These are phyloP conservation scores for Kodamaea derodonti DNA, from an alignment of 1,139 yeast genomes.

Conservation along the genomic window DNA sequence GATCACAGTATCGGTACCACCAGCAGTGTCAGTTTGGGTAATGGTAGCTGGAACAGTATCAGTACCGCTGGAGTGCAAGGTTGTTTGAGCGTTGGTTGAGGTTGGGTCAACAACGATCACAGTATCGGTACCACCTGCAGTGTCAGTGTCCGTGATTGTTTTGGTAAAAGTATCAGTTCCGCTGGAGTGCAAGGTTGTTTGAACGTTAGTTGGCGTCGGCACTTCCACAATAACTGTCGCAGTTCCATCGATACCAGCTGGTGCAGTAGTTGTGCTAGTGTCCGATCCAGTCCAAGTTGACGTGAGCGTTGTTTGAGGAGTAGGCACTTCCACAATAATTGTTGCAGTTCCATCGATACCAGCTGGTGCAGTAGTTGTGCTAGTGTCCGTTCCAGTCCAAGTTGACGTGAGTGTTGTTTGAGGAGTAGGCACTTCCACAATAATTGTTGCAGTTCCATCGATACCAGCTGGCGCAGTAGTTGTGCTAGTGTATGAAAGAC, in stretches of 20 bases:
- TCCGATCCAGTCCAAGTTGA: slow-evolving; percentile 9
- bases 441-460: slow-evolving; percentile 13
- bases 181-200: neutral
- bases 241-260: slow-evolving; percentile 7
- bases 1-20: neutral
- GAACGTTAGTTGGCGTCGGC: slow-evolving; percentile 12
- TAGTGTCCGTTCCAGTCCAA: slow-evolving; percentile 8
- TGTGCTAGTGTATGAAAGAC: slow-evolving; percentile 1
- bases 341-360: slow-evolving; percentile 14
- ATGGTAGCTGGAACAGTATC: neutral
- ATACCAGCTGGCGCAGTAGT: neutral
- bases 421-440: slow-evolving; percentile 13
- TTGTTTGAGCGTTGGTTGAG: neutral
- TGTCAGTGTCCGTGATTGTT: neutral
- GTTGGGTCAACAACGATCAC: neutral
- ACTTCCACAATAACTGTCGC: slow-evolving; percentile 14
- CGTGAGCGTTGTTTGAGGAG: slow-evolving; percentile 12
- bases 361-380: slow-evolving; percentile 6
- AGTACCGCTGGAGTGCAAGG: neutral
- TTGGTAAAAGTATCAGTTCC: neutral
- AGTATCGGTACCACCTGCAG: neutral
- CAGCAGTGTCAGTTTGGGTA: neutral
- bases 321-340: slow-evolving; percentile 16
- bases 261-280: slow-evolving; percentile 8
- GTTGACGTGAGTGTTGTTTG: neutral